phyloP scores from a whole-genome alignment of 1,284 basidiomycete species.

The Ustilago loliicola region DNA sequence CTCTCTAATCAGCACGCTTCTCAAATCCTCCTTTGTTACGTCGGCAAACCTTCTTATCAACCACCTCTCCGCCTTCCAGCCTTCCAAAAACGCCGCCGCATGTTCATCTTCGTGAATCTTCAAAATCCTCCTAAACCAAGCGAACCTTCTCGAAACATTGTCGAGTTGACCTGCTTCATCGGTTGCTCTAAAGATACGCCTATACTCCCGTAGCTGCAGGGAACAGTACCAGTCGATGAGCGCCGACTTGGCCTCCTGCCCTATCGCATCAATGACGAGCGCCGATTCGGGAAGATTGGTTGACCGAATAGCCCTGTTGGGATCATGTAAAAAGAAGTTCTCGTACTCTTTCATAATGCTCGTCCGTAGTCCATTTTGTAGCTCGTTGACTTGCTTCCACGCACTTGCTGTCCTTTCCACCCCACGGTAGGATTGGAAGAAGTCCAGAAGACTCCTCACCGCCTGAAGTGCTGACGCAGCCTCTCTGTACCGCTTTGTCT shows the following conservation, averaged over 20 bases:
- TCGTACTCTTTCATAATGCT: slow-evolving; percentile 65
- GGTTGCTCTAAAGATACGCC: slow-evolving; percentile 83
- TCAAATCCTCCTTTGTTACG: slow-evolving; percentile 66
- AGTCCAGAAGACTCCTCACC: slow-evolving; percentile 62
- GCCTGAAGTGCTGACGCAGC: slow-evolving; percentile 66
- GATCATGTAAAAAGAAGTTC: slow-evolving; percentile 58
- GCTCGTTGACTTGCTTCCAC: slow-evolving; percentile 55
- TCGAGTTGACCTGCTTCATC: slow-evolving; percentile 89
- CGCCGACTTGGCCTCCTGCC: slow-evolving; percentile 72
- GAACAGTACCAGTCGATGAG: slow-evolving; percentile 91
- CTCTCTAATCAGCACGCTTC: slow-evolving; percentile 64
- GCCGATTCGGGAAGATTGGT: slow-evolving; percentile 63
- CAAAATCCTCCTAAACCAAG: slow-evolving; percentile 95
- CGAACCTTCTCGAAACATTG: slow-evolving; percentile 91
- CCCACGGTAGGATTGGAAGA: slow-evolving; percentile 59
- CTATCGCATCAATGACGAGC: slow-evolving; percentile 66
- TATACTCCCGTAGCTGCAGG: slow-evolving; percentile 93
- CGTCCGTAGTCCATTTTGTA: slow-evolving; percentile 55
- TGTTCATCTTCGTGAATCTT: slow-evolving; percentile 89
- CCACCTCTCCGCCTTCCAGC: slow-evolving; percentile 64
- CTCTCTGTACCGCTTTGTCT: slow-evolving; percentile 59
- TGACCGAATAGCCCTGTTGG: slow-evolving; percentile 49
- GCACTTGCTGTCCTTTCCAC: slow-evolving; percentile 62
- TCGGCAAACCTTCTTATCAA: slow-evolving; percentile 63
- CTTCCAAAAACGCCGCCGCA: slow-evolving; percentile 56